Conservation (phyloP, 2,329 filamentous ascomycete species). For the Metarhizium album region DNA sequence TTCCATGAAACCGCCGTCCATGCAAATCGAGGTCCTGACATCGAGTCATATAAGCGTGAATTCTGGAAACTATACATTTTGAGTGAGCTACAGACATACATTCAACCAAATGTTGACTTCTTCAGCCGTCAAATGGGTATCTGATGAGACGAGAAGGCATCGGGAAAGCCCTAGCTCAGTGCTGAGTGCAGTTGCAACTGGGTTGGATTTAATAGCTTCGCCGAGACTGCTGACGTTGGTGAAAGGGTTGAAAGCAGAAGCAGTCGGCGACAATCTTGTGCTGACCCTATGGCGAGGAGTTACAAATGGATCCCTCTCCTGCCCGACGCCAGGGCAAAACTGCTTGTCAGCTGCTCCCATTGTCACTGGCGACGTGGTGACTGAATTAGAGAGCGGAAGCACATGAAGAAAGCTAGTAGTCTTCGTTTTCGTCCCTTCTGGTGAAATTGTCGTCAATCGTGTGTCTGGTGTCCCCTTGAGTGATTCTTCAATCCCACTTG, state of each 20-base stretch:
- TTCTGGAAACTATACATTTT: not conserved
- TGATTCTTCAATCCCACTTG: conserved; percentile 41
- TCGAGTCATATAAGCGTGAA: not conserved
- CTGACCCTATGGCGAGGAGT: conserved; percentile 23
- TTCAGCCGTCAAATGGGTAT: conserved; percentile 17
- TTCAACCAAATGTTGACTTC: conserved; percentile 34
- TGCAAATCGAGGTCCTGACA: conserved; percentile 27
- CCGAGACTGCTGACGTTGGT: conserved; percentile 9
- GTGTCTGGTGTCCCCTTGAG: conserved; percentile 55
- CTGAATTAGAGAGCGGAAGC: conserved; percentile 16
- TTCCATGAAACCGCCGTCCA: conserved; percentile 26
- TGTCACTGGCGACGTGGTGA: conserved; percentile 13
- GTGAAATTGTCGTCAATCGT: conserved; percentile 52
- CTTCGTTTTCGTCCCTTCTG: conserved; percentile 38
- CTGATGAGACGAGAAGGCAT: conserved; percentile 30
- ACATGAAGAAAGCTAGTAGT: conserved; percentile 21
- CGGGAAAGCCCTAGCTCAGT: conserved; percentile 34
- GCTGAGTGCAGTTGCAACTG: conserved; percentile 29
- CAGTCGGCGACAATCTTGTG: conserved; percentile 50
- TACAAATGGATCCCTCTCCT: conserved; percentile 45
- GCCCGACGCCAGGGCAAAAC: conserved; percentile 13
- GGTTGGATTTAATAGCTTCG: conserved; percentile 12
- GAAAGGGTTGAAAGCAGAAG: conserved; percentile 48
- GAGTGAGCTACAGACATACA: conserved; percentile 24
- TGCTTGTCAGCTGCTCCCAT: conserved; percentile 15